A percentile compares a stretch with the other conserved stretches of the same genome.
phyloP scores from a whole-genome alignment of 176 grass and related monocot species.

The Eragrostis nindensis region DNA sequence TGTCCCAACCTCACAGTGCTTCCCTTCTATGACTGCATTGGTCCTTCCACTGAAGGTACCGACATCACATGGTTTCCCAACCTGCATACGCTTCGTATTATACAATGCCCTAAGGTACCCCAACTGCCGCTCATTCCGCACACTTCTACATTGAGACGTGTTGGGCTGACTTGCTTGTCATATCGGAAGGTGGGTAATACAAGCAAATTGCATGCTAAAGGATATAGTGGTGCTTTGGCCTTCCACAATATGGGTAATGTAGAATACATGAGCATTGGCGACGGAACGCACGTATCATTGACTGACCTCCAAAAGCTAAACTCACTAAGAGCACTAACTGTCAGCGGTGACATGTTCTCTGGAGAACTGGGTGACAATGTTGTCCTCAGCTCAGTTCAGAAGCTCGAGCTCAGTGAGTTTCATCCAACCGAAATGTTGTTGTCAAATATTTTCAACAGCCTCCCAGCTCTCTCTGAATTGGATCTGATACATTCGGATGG shows the following conservation, averaged over 20 bases:
- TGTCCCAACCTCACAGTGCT: neutral
- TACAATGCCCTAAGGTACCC: neutral
- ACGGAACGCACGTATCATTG: neutral
- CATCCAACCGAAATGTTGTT: neutral
- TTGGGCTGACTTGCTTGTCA: no score
- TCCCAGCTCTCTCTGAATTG: neutral
- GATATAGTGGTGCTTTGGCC: neutral
- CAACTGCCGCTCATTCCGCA: conserved; percentile 19
- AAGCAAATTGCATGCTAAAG: no score
- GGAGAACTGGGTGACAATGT: neutral
- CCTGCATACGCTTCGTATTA: accelerated
- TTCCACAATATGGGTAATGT: conserved; percentile 10
- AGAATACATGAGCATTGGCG: accelerated
- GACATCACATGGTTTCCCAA: neutral
- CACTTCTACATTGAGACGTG: neutral
- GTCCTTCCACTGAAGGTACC: neutral
- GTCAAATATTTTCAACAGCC: neutral
- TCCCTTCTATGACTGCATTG: neutral
- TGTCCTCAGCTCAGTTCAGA: neutral
- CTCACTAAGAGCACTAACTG: neutral
- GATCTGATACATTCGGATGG: no score
- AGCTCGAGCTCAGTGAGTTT: accelerated
- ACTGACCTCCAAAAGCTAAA: neutral
- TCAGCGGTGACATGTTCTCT: neutral
- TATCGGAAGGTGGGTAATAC: no score